phyloP scores from a whole-genome alignment of 805 yeast genomes.

The Myxozyma udenii region DNA sequence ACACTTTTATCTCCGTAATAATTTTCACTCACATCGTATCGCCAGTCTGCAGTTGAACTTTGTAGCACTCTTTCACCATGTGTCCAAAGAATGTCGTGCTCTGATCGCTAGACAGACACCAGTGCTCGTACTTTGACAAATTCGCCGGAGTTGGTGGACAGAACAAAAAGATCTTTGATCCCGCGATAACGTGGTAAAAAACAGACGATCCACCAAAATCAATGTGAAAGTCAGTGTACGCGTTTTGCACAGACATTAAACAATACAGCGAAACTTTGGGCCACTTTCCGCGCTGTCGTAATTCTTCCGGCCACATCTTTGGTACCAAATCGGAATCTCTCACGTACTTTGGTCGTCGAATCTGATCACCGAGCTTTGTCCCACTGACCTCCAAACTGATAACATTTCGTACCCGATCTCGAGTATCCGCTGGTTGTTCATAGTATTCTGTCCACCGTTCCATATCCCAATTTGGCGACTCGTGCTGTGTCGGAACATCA shows the following conservation, averaged over 20 bases:
- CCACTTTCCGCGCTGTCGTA: conserved; percentile 19
- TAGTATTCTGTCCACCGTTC: conserved; percentile 74
- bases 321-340: conserved; percentile 65
- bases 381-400: conserved; percentile 75
- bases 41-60: conserved; percentile 55
- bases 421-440: conserved; percentile 41
- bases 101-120: conserved; percentile 71
- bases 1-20: background rate
- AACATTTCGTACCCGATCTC: conserved; percentile 74
- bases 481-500: conserved; percentile 81
- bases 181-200: conserved; percentile 77
- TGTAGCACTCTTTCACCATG: conserved; percentile 49
- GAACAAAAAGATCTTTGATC: conserved; percentile 70
- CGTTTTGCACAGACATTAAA: conserved; percentile 75
- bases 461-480: conserved; percentile 59
- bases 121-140: conserved; percentile 56
- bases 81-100: conserved; percentile 64
- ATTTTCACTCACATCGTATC: conserved; percentile 51
- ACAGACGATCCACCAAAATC: conserved; percentile 94
- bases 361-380: conserved; percentile 48
- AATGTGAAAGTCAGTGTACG: conserved; percentile 86
- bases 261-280: conserved; percentile 49
- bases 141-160: conserved; percentile 72
- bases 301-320: conserved; percentile 53
- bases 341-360: conserved; percentile 66